Percentiles rank a stretch among this genome's conserved stretches.
Evolutionary conservation across 2,329 filamentous ascomycete genomes (phyloP).

Genomic region (Colletotrichum brevisporum): DNA sequence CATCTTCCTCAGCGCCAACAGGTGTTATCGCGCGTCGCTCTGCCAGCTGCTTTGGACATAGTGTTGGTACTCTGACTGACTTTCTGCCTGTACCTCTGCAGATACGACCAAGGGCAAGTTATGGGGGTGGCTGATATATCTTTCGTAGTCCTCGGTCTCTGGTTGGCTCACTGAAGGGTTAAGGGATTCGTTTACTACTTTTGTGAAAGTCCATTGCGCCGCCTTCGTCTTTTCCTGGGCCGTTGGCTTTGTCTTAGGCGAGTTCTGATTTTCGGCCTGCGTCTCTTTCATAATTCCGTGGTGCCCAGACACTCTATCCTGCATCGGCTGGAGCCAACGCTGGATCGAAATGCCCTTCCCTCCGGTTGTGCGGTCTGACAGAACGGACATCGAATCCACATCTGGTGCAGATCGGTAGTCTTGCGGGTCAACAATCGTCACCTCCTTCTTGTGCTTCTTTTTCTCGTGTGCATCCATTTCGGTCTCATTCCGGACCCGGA

Average conservation of each 20-base stretch:
- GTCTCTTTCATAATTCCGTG: slow-evolving; percentile 72
- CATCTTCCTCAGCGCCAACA: slow-evolving; percentile 72
- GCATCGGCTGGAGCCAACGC: slow-evolving; percentile 70
- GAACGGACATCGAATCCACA: slow-evolving; percentile 18
- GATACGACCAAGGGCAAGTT: slow-evolving; percentile 87
- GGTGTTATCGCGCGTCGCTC: slow-evolving; percentile 65
- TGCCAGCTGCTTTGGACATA: slow-evolving; percentile 81
- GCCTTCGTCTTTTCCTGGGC: slow-evolving; percentile 82
- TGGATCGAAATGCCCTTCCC: slow-evolving; percentile 67
- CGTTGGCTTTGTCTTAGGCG: slow-evolving; percentile 66
- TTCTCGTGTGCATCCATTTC: slow-evolving; percentile 73
- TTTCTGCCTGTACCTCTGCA: slow-evolving; percentile 72
- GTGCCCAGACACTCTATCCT: slow-evolving; percentile 44
- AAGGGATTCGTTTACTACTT: slow-evolving; percentile 87
- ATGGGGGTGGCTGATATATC: slow-evolving; percentile 91
- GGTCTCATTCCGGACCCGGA: slow-evolving; percentile 79
- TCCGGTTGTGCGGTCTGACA: slow-evolving; percentile 32
- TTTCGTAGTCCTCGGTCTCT: slow-evolving; percentile 88
- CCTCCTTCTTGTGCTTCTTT: slow-evolving; percentile 76
- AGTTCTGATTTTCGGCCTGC: slow-evolving; percentile 43
- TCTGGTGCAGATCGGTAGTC: slow-evolving; percentile 53
- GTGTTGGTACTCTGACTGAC: slow-evolving; percentile 80
- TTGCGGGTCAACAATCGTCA: slow-evolving; percentile 77
- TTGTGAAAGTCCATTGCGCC: slow-evolving; percentile 89
- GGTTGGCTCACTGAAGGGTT: slow-evolving; percentile 83